Conservation (phyloP, 2,329 filamentous ascomycete species). For the Sodiomyces alkalinus region DNA sequence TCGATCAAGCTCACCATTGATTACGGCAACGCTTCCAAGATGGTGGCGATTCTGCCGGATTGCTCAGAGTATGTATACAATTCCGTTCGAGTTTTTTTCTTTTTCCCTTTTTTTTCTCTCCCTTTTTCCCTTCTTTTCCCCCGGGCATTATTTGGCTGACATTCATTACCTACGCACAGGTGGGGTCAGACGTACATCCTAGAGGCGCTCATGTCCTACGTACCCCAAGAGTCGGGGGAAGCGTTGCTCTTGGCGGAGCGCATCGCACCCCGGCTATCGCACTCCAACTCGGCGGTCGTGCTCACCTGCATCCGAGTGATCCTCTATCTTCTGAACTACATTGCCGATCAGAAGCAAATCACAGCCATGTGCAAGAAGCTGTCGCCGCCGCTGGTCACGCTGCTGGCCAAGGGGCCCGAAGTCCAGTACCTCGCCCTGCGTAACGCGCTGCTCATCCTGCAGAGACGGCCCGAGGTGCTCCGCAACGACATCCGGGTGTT, state of each 20-base stretch:
- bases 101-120: background rate
- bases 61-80: conserved; percentile 94
- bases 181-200: conserved; percentile 99
- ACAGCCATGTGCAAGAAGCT: conserved; percentile 79
- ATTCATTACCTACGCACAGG: conserved; percentile 41
- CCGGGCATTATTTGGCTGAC: conserved; percentile 7
- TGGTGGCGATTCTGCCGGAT: conserved; percentile 89
- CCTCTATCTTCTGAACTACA: conserved; percentile 97
- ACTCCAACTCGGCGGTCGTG: conserved; percentile 93
- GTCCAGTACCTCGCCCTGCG: conserved; percentile 94
- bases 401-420: conserved; percentile 90
- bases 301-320: conserved; percentile 93
- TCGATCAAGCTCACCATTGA: conserved; percentile 97
- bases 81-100: too few relatives aligned
- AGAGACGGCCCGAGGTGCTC: conserved; percentile 81
- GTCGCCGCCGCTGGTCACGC: conserved; percentile 84
- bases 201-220: conserved; percentile 94
- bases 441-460: conserved; percentile 86
- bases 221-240: conserved; percentile 81
- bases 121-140: conserved; percentile 1
- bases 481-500: conserved; percentile 96
- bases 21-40: conserved; percentile 93
- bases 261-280: conserved; percentile 87
- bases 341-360: conserved; percentile 79
- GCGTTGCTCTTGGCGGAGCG: conserved; percentile 82